Evolutionary conservation across 257 asterid species (phyloP).

Genomic region (Leptodermis oblonga): DNA sequence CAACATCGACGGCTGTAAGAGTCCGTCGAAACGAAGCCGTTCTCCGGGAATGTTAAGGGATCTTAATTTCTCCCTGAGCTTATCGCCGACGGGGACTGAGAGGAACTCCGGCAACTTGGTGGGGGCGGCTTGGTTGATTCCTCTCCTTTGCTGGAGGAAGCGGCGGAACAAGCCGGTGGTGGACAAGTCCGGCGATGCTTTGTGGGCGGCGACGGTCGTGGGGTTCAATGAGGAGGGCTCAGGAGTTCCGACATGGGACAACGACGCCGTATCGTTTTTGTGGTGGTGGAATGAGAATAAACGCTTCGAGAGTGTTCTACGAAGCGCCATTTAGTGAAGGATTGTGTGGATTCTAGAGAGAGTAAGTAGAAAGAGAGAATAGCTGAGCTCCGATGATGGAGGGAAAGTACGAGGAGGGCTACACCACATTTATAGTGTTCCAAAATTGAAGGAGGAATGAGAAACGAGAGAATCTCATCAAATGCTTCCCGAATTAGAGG

Average conservation of each 20-base stretch:
- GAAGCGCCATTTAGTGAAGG: slow-evolving; percentile 57
- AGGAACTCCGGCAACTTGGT: slow-evolving; percentile 42
- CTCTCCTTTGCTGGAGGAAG: slow-evolving; percentile 45
- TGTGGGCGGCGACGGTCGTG: slow-evolving; percentile 17
- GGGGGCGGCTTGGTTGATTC: slow-evolving; percentile 42
- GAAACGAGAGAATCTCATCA: neutral
- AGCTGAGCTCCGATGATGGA: slow-evolving; percentile 25
- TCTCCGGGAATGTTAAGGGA: slow-evolving; percentile 35
- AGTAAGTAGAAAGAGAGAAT: slow-evolving; percentile 5
- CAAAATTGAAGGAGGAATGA: slow-evolving; percentile 6
- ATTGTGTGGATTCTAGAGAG: neutral
- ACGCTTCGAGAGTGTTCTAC: slow-evolving; percentile 31
- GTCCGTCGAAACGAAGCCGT: slow-evolving; percentile 28
- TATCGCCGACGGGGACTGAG: slow-evolving; percentile 56
- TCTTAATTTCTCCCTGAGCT: slow-evolving; percentile 50
- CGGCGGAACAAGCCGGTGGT: slow-evolving; percentile 35
- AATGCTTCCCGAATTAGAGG: neutral
- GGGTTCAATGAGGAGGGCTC: slow-evolving; percentile 28
- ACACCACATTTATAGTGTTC: slow-evolving; percentile 46
- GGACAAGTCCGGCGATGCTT: slow-evolving; percentile 20
- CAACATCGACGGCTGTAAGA: slow-evolving; percentile 29
- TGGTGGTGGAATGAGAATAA: neutral
- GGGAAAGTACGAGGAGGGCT: slow-evolving; percentile 19
- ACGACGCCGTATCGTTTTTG: neutral
- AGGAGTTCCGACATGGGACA: neutral